Percentiles rank a stretch among this genome's conserved stretches.
phyloP scores from a whole-genome alignment of 2,329 filamentous ascomycete genomes.

The Colletotrichum horii region DNA sequence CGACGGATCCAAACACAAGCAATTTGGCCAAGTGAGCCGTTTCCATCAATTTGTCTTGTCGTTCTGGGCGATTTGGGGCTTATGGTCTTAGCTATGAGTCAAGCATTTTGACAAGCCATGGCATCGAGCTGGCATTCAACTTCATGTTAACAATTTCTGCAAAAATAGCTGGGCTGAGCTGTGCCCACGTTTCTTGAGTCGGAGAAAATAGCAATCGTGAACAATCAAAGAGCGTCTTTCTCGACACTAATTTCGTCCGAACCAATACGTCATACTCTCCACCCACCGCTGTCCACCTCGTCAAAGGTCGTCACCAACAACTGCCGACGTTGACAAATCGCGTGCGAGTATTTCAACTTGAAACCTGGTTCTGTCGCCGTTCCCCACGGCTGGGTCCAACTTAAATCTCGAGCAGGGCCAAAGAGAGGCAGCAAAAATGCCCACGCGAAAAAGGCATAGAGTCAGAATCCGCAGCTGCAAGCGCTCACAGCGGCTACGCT shows the following conservation, averaged over 20 bases:
- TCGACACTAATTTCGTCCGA: not conserved
- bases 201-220: not conserved
- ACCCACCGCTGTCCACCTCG: not conserved
- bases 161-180: not conserved
- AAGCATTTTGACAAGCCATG: constrained; percentile 3
- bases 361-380: constrained; percentile 17
- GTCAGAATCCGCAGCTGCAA: constrained; percentile 12
- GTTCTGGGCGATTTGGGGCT: not conserved
- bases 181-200: not conserved
- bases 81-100: not conserved
- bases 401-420: not conserved
- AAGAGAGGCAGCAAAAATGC: not conserved
- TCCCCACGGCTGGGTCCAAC: constrained; percentile 14
- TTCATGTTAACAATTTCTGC: not conserved
- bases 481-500: constrained; percentile 12
- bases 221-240: not conserved
- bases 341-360: constrained; percentile 16
- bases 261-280: constrained; percentile 15
- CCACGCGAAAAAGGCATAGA: not conserved
- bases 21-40: constrained; percentile 1
- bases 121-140: not conserved
- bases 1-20: not conserved
- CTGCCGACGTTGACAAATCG: constrained; percentile 20
- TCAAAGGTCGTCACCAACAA: constrained; percentile 12
- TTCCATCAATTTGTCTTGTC: not conserved